Percentiles rank a stretch among this genome's conserved stretches.
These are phyloP conservation scores for Tuber indicum DNA, from an alignment of 495 filamentous ascomycete genomes.

Conservation along the genomic window DNA sequence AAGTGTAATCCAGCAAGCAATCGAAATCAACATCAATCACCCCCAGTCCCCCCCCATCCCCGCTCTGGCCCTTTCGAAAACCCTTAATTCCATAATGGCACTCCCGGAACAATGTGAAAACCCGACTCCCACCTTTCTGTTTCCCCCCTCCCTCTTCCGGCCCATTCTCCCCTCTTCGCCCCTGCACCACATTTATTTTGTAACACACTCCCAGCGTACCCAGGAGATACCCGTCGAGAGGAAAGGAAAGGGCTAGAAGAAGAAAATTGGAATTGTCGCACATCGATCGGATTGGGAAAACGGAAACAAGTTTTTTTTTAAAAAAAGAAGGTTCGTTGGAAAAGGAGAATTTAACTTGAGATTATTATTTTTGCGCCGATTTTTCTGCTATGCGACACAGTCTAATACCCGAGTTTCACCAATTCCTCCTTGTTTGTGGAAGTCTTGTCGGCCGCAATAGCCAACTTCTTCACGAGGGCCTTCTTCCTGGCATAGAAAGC, in stretches of 20 bases:
- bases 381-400: conserved; percentile 38
- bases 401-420: conserved; percentile 66
- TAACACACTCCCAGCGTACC: not conserved
- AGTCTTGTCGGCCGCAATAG: conserved; percentile 84
- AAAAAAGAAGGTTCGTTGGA: conserved; percentile 5
- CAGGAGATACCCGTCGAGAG: not conserved
- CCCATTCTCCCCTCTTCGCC: not conserved
- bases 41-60: not conserved
- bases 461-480: conserved; percentile 76
- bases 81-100: not conserved
- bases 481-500: conserved; percentile 99
- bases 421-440: conserved; percentile 74
- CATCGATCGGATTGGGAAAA: conserved; percentile 1
- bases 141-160: not conserved
- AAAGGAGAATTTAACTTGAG: not conserved
- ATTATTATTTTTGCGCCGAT: conserved; percentile 23
- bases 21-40: conserved; percentile 23
- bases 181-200: not conserved
- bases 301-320: conserved; percentile 7
- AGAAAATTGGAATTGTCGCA: not conserved
- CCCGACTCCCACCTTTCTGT: not conserved
- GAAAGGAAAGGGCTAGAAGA: not conserved
- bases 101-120: not conserved
- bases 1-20: conserved; percentile 31
- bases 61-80: not conserved